Evolutionary conservation across 441 rosid species (phyloP), one percentile per base, ranked within the genome.

Genomic region (Arabidopsis hybrid): DNA sequence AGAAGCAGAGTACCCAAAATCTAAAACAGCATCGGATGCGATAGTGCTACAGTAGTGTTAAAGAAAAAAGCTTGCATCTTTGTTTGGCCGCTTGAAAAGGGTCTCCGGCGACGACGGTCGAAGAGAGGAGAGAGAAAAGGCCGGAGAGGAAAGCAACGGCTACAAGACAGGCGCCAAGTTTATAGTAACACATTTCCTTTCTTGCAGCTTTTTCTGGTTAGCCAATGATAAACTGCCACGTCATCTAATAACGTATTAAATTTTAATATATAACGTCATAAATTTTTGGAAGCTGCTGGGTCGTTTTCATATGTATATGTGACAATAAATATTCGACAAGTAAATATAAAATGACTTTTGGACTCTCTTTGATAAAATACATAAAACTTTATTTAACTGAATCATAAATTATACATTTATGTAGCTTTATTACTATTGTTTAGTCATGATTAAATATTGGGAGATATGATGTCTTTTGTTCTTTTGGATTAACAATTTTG

Each of bases 121-220:
- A 26, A 42, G 64, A 46, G 45, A 53, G 47, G 64, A 46, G 45
- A 53, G 47, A 56, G 59, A 3, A 11, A 71, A 32, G 53, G 29
- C 10, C 60, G 64, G 74, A 55, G 71, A 73, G 70, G 76, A 73
- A 65, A 69, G 76, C 79, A 74, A 74, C 63, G 72, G 73, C 63
- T 55, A 31, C 71, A 38, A 56, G 72, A 3, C 52, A 53, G 76
- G 82, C 79, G 82, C 82, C 73, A 79, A 78, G 72, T 63, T 64
- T 75, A 60, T 71, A 21, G 26, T 21, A 21, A 21, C 26, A 21
- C 26, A 21, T 72, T 13, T 53, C 69, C 47, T 59, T 51, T 70
- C 70, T 71, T 51, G 50, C 63, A 65, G 72, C 62, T 53, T 76
- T 58, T 65, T 55, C 1, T 76, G 40, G 40, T 1, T 18, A 29